These are phyloP conservation scores for Erythrobasidium hasegawianum DNA, from an alignment of 1,284 basidiomycete species.

Conservation along the genomic window DNA sequence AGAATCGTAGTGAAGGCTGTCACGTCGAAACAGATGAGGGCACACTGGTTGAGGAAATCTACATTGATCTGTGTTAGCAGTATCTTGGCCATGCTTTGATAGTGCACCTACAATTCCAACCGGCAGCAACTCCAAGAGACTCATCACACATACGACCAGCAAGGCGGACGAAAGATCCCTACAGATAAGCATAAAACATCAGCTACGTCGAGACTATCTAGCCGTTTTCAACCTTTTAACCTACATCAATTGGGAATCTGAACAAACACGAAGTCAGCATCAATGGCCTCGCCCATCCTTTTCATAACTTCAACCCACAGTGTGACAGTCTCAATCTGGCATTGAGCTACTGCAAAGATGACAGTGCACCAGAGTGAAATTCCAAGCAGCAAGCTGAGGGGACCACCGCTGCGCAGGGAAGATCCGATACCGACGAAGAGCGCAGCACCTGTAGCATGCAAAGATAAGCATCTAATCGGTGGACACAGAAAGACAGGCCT, in stretches of 20 bases:
- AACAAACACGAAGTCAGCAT: neutral
- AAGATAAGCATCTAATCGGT: neutral
- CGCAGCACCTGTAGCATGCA: slow-evolving; percentile 10
- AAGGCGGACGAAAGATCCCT: slow-evolving; percentile 36
- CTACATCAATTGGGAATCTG: slow-evolving; percentile 24
- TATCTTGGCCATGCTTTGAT: neutral
- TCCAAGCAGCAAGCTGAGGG: slow-evolving; percentile 29
- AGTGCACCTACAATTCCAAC: slow-evolving; percentile 41
- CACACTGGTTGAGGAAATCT: slow-evolving; percentile 35
- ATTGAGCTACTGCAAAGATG: slow-evolving; percentile 34
- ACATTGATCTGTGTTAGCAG: slow-evolving; percentile 6
- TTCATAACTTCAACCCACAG: neutral
- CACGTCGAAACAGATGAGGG: slow-evolving; percentile 45
- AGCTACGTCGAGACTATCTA: neutral
- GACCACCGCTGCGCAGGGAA: slow-evolving; percentile 28
- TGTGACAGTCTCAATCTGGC: slow-evolving; percentile 37
- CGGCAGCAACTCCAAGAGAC: slow-evolving; percentile 39
- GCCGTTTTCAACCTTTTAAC: neutral
- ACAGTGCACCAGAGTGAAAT: slow-evolving; percentile 27
- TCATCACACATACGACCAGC: slow-evolving; percentile 35
- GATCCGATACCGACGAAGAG: slow-evolving; percentile 35
- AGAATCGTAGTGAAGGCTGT: slow-evolving; percentile 45
- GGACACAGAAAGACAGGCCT: neutral
- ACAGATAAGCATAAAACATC: neutral
- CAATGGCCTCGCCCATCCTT: neutral